A percentile compares a stretch with the other conserved stretches of the same genome.
Evolutionary conservation across 768 basidiomycete genomes (phyloP).

Genomic region (Tricholoma saponaceum): DNA sequence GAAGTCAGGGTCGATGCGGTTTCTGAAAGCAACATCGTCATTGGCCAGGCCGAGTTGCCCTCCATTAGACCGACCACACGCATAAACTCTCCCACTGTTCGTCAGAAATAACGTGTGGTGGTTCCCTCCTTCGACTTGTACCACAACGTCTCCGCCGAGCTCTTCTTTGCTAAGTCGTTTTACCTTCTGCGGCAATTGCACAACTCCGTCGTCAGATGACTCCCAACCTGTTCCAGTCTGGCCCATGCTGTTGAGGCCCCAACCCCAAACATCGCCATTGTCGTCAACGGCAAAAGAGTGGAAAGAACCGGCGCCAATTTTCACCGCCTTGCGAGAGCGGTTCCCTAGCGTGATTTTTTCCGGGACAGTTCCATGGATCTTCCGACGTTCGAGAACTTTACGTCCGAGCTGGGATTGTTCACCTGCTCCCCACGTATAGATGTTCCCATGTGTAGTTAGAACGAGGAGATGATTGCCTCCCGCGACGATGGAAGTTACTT

Average conservation of each 20-base stretch:
- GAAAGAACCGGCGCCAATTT: constrained; percentile 76
- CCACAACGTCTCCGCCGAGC: constrained; percentile 56
- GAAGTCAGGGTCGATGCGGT: constrained; percentile 52
- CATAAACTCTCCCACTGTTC: constrained; percentile 77
- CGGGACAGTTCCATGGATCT: constrained; percentile 85
- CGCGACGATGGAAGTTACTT: constrained; percentile 69
- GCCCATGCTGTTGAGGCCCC: constrained; percentile 94
- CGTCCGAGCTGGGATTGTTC: constrained; percentile 91
- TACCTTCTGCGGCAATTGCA: constrained; percentile 65
- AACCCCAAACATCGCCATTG: constrained; percentile 81
- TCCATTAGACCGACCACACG: constrained; percentile 80
- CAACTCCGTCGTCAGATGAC: constrained; percentile 43
- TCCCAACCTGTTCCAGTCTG: constrained; percentile 64
- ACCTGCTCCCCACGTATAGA: constrained; percentile 89
- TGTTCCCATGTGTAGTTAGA: constrained; percentile 80
- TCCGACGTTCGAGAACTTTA: constrained; percentile 82
- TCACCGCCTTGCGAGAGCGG: constrained; percentile 54
- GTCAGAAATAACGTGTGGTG: constrained; percentile 92
- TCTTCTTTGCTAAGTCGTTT: constrained; percentile 55
- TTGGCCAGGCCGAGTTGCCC: constrained; percentile 78
- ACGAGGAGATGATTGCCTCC: constrained; percentile 90
- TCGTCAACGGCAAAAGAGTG: constrained; percentile 91
- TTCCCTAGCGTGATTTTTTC: constrained; percentile 78
- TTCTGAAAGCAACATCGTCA: constrained; percentile 63
- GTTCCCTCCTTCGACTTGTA: constrained; percentile 78